Percentiles rank a stretch among this genome's conserved stretches.
phyloP scores from a whole-genome alignment of 2,329 filamentous ascomycete genomes.

The Tolypocladium paradoxum region DNA sequence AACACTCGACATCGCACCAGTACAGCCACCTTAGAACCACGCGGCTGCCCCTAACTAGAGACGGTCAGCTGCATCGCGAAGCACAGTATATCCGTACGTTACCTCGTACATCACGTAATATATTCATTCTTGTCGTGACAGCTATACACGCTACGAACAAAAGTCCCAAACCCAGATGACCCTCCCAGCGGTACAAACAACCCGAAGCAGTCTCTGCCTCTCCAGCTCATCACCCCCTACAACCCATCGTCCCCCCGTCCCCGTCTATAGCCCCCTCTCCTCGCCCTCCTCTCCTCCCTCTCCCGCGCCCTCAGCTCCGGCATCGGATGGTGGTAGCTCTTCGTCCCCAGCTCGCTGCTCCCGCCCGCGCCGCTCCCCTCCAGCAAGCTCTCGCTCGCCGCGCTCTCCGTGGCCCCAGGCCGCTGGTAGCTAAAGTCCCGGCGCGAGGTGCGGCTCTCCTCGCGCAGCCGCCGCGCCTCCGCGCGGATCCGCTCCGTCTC shows the following conservation, averaged over 20 bases:
- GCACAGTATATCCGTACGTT: neutral
- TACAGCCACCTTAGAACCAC: too few species aligned
- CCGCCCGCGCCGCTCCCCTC: slow-evolving; percentile 8
- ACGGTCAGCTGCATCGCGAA: too few species aligned
- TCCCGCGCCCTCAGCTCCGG: slow-evolving; percentile 32
- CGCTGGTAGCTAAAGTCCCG: slow-evolving; percentile 46
- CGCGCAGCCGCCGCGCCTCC: slow-evolving; percentile 45
- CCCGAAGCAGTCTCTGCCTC: neutral
- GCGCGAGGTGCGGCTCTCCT: slow-evolving; percentile 35
- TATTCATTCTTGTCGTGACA: neutral
- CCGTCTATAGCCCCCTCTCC: slow-evolving; percentile 22
- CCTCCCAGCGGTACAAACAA: too few species aligned
- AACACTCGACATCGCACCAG: too few species aligned
- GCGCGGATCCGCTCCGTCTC: slow-evolving; percentile 44
- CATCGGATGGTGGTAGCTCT: slow-evolving; percentile 45
- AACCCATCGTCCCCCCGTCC: slow-evolving; percentile 19
- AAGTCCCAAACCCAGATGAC: neutral
- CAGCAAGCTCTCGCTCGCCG: slow-evolving; percentile 20
- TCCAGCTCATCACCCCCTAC: neutral
- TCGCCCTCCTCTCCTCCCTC: slow-evolving; percentile 23
- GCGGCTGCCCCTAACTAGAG: too few species aligned
- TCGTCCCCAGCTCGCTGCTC: slow-evolving; percentile 42
- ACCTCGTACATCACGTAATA: neutral
- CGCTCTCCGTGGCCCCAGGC: slow-evolving; percentile 22
- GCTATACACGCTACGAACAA: neutral